Conservation (phyloP, 768 basidiomycete species). For the Lactifluus piperatus region DNA sequence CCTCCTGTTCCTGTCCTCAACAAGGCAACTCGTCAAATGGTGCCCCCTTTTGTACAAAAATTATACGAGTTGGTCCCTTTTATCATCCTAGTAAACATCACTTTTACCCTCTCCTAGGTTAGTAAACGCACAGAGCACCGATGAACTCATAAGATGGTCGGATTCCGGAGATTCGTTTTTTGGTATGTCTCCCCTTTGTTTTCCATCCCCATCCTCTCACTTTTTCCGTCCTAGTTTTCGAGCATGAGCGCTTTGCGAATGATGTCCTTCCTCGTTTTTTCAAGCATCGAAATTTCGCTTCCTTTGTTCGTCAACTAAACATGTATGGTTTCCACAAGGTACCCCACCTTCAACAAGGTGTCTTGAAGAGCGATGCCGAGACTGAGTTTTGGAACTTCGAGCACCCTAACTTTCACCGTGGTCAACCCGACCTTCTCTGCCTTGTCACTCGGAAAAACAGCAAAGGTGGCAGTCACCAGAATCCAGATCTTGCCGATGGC, state of each 20-base stretch:
- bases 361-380: conserved; percentile 72
- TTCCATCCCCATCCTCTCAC: conserved; percentile 5
- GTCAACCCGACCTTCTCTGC: conserved; percentile 79
- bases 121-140: conserved; percentile 79
- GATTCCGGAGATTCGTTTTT: conserved; percentile 88
- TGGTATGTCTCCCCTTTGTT: conserved; percentile 37
- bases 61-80: conserved; percentile 66
- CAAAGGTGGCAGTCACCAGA: conserved; percentile 13
- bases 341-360: conserved; percentile 92
- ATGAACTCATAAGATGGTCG: conserved; percentile 86
- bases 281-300: conserved; percentile 94
- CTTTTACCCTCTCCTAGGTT: conserved; percentile 45
- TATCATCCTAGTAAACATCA: conserved; percentile 13
- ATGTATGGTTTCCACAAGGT: conserved; percentile 97
- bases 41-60: conserved; percentile 88
- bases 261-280: conserved; percentile 92
- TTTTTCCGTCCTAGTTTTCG: conserved; percentile 51
- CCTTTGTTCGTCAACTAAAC: conserved; percentile 89
- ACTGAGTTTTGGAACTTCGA: conserved; percentile 88
- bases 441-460: conserved; percentile 79
- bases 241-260: conserved; percentile 83
- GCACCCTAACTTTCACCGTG: conserved; percentile 82
- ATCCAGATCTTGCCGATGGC: conserved; percentile 9
- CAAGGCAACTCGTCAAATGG: conserved; percentile 40
- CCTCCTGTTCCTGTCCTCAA: conserved; percentile 34